Percentiles rank a stretch among this genome's conserved stretches.
Evolutionary conservation across 2,329 filamentous ascomycete genomes (phyloP).

Genomic region (Ophiostoma sp.): DNA sequence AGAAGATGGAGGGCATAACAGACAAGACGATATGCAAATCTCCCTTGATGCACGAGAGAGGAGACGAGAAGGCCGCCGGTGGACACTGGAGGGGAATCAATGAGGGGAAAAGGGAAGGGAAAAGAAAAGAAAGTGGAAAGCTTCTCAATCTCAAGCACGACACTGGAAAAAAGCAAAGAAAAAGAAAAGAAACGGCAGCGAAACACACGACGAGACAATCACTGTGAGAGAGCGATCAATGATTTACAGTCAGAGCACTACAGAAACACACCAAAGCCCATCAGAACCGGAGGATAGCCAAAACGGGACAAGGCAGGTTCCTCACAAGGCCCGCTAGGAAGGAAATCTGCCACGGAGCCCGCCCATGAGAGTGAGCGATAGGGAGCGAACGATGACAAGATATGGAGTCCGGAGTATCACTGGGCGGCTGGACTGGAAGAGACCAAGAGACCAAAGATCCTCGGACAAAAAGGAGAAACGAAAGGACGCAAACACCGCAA

Average conservation of each 20-base stretch:
- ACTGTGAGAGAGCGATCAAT: neutral
- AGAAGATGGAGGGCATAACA: neutral
- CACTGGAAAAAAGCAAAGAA: neutral
- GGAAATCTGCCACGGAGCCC: neutral
- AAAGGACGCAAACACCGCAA: neutral
- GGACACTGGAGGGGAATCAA: neutral
- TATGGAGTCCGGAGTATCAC: neutral
- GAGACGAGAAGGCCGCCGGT: neutral
- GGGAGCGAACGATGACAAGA: neutral
- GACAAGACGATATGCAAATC: neutral
- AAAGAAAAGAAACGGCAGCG: neutral
- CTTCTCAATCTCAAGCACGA: neutral
- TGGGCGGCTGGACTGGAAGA: too few relatives aligned
- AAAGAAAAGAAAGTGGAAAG: neutral
- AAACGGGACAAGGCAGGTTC: conserved; percentile 14
- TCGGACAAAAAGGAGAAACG: neutral
- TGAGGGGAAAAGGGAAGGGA: neutral
- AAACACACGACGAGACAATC: neutral
- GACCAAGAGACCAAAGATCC: neutral
- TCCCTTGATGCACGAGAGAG: neutral
- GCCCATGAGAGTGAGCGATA: neutral
- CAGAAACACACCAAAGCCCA: neutral
- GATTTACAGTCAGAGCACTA: neutral
- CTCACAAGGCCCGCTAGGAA: neutral
- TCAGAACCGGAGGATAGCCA: neutral